These are phyloP conservation scores for Elsinoe australis DNA, from an alignment of 2,329 filamentous ascomycete genomes.

Conservation along the genomic window DNA sequence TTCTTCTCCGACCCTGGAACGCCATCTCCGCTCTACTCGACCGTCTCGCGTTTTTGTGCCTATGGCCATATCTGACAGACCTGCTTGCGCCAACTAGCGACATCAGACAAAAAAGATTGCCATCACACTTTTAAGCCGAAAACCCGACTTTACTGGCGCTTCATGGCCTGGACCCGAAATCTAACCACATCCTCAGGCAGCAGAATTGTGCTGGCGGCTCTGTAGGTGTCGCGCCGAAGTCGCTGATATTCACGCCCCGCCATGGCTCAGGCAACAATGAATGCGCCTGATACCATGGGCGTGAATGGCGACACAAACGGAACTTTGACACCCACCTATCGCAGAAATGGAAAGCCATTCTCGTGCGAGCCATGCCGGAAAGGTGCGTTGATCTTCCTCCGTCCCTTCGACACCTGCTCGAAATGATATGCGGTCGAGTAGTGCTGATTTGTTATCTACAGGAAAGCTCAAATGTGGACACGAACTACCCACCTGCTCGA, in stretches of 20 bases:
- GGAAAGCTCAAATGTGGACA: slow-evolving; percentile 33
- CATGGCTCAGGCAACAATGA: slow-evolving; percentile 12
- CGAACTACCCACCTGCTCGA: slow-evolving; percentile 27
- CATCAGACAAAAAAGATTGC: no score
- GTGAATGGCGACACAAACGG: slow-evolving; percentile 4
- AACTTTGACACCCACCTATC: slow-evolving; percentile 20
- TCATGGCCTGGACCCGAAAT: neutral
- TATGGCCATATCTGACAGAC: no score
- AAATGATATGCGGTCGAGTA: neutral
- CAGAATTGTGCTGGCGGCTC: slow-evolving; percentile 5
- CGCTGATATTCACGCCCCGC: slow-evolving; percentile 5
- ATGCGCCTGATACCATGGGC: slow-evolving; percentile 7
- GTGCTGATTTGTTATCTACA: slow-evolving; percentile 16
- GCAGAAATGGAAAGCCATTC: slow-evolving; percentile 31
- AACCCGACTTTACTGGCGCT: no score
- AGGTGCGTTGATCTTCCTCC: slow-evolving; percentile 20
- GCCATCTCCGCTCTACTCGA: no score
- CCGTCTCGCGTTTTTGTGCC: no score
- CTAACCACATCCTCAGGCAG: neutral
- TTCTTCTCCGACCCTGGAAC: no score
- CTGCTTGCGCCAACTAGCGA: no score
- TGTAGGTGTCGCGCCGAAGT: neutral
- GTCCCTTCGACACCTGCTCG: neutral
- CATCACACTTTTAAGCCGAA: no score
- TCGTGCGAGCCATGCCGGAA: slow-evolving; percentile 27